Evolutionary conservation across 2,329 filamentous ascomycete species (phyloP), one percentile per base, ranked within the genome.

Genomic region (Colletotrichum eleusines): DNA sequence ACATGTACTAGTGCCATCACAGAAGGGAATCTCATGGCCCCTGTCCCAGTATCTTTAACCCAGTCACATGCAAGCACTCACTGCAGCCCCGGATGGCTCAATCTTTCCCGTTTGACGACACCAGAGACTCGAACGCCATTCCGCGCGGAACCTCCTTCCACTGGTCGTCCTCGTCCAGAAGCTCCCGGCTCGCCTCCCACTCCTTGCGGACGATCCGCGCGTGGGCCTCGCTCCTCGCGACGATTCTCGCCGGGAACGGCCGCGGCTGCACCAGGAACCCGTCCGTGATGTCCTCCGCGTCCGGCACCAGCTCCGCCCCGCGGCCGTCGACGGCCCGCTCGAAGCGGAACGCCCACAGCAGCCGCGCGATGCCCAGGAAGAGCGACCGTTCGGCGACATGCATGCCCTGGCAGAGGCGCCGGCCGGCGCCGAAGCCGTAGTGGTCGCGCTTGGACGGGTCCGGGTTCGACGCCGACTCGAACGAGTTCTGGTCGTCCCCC

Each of bases 291-390:
- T 57, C 42, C 40, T 62, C 64, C 40, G 81, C 82, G 44, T 83
- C 81, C 2, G 80, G 80, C 0, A 81, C 80, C 16, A 82, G 71
- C 2, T 80, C 73, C 6, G 18, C 12, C 0, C 68, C 71, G 1
- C 28, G 9, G 2, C 55, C 6, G 26, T 66, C 64, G 11, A 62
- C n/a, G 2, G 44, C 62, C 9, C 78, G 77, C 0, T 70, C 72
- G 7, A 85, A 76, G 0, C 85, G 75, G 63, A 89, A 89, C 0
- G 81, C 87, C 88, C 88, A 90, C 0, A 90, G 75, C 0, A 87
- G 77, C 2, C 84, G 81, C 0, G 85, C 80, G 26, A 87, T 82
- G 53, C 80, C 83, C 1, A 86, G 75, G 9, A 81, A 80, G 0
- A 89, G 79, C 0, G 83, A 87, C 0, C 85, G 82, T 51, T 86